Evolutionary conservation across 306 rosid species (phyloP), one percentile per base, ranked within the genome.

Genomic region (Coriaria nepalensis): DNA sequence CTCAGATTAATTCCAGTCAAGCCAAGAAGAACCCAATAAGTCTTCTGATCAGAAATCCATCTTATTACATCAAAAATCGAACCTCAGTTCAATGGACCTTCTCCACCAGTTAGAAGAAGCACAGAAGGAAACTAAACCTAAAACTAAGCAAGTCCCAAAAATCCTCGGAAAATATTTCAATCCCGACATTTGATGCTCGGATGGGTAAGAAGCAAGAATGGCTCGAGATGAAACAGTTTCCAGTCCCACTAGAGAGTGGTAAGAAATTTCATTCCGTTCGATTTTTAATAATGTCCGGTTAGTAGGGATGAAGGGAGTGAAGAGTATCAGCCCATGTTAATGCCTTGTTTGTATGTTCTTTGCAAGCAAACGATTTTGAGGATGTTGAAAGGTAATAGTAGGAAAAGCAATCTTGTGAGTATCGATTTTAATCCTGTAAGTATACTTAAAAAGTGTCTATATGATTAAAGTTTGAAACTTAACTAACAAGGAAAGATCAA

Each of bases 201-300:
- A 68, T 72, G 8, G 82, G 77, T 9, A 86, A 81, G 79, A 78
- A 79, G 83, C 86, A 74, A 47, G 96, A 81, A 60, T 86, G 96
- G 96, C 86, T 49, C 55, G 83, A 73, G 6, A 81, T 81, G 81
- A 74, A 71, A 51, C 93, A 86, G 60, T 68, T 81, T 63, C 93
- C 95, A 0, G 93, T 81, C 57, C 85, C 96, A 2, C 72, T 86
- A 42, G 96, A 86, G 43, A 55, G 81, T 76, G 82, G 86, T 10
- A 74, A 77, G 61, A 93, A 81, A 59, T 82, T 81, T 72, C 88
- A 81, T 86, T 81, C 61, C 96, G 81, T 67, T 86, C 96, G 0
- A 74, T 81, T 51, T 81, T 81, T 58, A 93, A 79, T 14, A n/a
- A n/a, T 86, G 96, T 74, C 96, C 93, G 4, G 96, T 86, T 59